These are phyloP conservation scores for Linnemannia schmuckeri DNA, from an alignment of 192 early-diverging fungal genomes.

Conservation along the genomic window DNA sequence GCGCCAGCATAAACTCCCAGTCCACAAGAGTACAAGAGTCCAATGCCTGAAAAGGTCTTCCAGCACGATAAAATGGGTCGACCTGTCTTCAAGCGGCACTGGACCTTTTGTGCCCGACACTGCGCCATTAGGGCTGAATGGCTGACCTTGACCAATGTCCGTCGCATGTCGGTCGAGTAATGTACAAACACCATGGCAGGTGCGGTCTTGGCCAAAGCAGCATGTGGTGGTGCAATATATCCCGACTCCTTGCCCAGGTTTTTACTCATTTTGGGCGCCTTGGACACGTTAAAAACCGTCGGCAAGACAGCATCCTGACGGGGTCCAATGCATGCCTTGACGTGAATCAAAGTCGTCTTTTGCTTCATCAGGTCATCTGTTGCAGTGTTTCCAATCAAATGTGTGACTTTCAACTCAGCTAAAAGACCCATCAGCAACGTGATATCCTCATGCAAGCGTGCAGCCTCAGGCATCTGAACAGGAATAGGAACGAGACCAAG, in stretches of 20 bases:
- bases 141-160: constrained; percentile 60
- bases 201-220: constrained; percentile 35
- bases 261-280: constrained; percentile 75
- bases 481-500: constrained; percentile 82
- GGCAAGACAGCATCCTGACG: constrained; percentile 68
- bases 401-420: constrained; percentile 70
- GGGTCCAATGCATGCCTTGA: constrained; percentile 66
- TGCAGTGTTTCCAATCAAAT: constrained; percentile 71
- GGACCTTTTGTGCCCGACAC: constrained; percentile 72
- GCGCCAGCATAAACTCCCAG: constrained; percentile 60
- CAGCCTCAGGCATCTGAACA: constrained; percentile 73
- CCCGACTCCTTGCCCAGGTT: constrained; percentile 71
- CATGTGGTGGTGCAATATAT: constrained; percentile 41
- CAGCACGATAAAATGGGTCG: constrained; percentile 59
- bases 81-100: constrained; percentile 67
- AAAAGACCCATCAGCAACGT: constrained; percentile 70
- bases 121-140: constrained; percentile 71
- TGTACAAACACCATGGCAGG: constrained; percentile 72
- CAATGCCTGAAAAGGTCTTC: constrained; percentile 54
- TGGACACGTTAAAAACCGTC: constrained; percentile 68
- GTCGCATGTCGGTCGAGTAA: constrained; percentile 63
- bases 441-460: constrained; percentile 78
- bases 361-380: constrained; percentile 78
- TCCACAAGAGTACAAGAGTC: constrained; percentile 56
- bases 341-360: constrained; percentile 64